Percentiles rank a stretch among this genome's conserved stretches.
phyloP scores from a whole-genome alignment of 1,284 basidiomycete genomes.

The Melampsora americana region DNA sequence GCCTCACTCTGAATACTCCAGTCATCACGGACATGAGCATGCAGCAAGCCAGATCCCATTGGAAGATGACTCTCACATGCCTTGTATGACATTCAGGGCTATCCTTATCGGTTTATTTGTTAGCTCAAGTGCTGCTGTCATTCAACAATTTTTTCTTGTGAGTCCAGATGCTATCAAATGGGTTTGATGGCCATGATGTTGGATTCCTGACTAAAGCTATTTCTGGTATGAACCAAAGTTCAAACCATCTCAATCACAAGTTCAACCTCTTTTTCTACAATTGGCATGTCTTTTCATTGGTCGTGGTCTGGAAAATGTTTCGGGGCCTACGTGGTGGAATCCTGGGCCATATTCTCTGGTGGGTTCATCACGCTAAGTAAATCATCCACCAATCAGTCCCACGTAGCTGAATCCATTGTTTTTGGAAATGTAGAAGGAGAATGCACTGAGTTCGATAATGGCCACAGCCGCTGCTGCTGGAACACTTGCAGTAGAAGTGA shows the following conservation, averaged over 20 bases:
- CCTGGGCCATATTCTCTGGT: slow-evolving; percentile 38
- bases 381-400: too few species aligned
- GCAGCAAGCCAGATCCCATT: slow-evolving; percentile 24
- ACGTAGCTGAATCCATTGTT: neutral
- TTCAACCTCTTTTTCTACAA: slow-evolving; percentile 43
- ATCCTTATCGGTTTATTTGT: slow-evolving; percentile 36
- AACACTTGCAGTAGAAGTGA: slow-evolving; percentile 41
- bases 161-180: neutral
- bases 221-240: neutral
- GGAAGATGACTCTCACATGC: slow-evolving; percentile 42
- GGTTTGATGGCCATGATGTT: neutral
- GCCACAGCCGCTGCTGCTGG: slow-evolving; percentile 41
- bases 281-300: slow-evolving; percentile 39
- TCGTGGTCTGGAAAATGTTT: slow-evolving; percentile 35
- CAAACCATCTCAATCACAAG: slow-evolving; percentile 39
- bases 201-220: neutral
- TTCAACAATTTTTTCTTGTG: slow-evolving; percentile 39
- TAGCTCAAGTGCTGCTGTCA: slow-evolving; percentile 37
- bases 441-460: slow-evolving; percentile 37
- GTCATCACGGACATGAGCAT: neutral
- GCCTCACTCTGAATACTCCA: neutral
- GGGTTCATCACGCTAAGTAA: neutral
- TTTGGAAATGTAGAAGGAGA: slow-evolving; percentile 34
- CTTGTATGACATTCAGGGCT: slow-evolving; percentile 28
- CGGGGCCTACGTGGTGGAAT: slow-evolving; percentile 43